Base-by-base conservation (phyloP, 1,284 basidiomycete species). In the Cystobasidium slooffiae region DNA sequence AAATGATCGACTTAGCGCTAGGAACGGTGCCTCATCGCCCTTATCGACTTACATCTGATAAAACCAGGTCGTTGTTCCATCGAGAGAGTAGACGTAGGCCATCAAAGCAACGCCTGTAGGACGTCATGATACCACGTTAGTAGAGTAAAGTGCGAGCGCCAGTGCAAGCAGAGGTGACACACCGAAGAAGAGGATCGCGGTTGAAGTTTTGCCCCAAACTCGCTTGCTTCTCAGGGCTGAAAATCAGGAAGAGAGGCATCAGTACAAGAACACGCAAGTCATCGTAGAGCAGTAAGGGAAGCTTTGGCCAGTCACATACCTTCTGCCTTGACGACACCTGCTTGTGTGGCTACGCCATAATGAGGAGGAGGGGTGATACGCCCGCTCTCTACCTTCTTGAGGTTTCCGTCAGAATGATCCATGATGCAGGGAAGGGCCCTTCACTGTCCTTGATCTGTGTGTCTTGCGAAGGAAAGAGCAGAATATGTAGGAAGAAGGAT, bases 61-160 rank as follows among this genome's bases (percentile, higher is more conserved):
- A 53, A 39, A 69, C 24, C 31, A 46, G 49, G 22, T 46, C 9
- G 41, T 73, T 61, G 85, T 84, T 56, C 87, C 85, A 77, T 91
- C 90, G 16, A 92, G 84, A 0, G 89, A 90, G 81, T 91, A 92
- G 76, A 91, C 88, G 81, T 91, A 92, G 1, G 89, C 86, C 0
- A 89, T 88, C 3, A 91, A 85, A 39, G 85, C 89, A 73, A 91
- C 75, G 8, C 77, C 77, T 52, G 77, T 31, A 39, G 47, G 37
- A 37, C 1, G 18, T 3, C 18, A 53, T 22, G 46, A 5, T 22
- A 20, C 6, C 14, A 7, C 9, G 39, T 66, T 18, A 66, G 46
- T 24, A 66, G 6, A 10, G n/a, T 53, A 18, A 10, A 49, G 49
- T 18, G 20, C 9, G 22, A 49, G 47, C 46, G 22, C 22, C 6